These are phyloP conservation scores for Entomortierella parvispora DNA, from an alignment of 192 early-diverging fungal genomes.

Conservation along the genomic window DNA sequence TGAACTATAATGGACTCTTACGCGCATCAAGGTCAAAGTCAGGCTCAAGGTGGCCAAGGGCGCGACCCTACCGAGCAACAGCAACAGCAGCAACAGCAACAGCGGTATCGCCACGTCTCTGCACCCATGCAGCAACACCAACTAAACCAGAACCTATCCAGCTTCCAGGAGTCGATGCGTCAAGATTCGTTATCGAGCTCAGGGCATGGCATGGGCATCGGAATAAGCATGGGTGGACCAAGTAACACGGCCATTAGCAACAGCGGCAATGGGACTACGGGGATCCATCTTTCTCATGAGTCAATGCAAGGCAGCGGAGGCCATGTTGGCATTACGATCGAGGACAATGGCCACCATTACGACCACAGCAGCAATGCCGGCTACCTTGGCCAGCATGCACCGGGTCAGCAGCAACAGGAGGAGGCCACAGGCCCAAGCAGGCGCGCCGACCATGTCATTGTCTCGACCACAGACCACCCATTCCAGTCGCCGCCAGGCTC, in stretches of 20 bases:
- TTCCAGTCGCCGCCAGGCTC: neutral
- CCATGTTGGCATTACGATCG: slow-evolving; percentile 47
- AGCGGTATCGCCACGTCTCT: slow-evolving; percentile 32
- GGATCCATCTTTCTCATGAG: neutral
- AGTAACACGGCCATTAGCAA: slow-evolving; percentile 4
- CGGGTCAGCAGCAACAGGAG: neutral
- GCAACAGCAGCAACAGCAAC: slow-evolving; percentile 13
- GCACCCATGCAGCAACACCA: slow-evolving; percentile 29
- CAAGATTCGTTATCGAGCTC: slow-evolving; percentile 22
- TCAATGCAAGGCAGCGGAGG: slow-evolving; percentile 21
- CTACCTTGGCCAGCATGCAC: neutral
- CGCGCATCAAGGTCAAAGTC: slow-evolving; percentile 9
- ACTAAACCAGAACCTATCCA: slow-evolving; percentile 25
- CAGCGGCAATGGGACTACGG: slow-evolving; percentile 3
- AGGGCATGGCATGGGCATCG: neutral
- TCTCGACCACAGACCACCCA: neutral
- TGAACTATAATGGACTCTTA: slow-evolving; percentile 20
- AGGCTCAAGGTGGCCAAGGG: slow-evolving; percentile 10
- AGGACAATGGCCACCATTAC: slow-evolving; percentile 14
- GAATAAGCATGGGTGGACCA: neutral
- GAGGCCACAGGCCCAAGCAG: neutral
- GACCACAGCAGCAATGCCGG: slow-evolving; percentile 1
- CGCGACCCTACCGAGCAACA: neutral
- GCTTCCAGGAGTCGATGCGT: slow-evolving; percentile 43
- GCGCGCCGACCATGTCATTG: slow-evolving; percentile 4